Evolutionary conservation across 371 early-diverging fungal genomes (phyloP).

Genomic region (Mucor indicus): DNA sequence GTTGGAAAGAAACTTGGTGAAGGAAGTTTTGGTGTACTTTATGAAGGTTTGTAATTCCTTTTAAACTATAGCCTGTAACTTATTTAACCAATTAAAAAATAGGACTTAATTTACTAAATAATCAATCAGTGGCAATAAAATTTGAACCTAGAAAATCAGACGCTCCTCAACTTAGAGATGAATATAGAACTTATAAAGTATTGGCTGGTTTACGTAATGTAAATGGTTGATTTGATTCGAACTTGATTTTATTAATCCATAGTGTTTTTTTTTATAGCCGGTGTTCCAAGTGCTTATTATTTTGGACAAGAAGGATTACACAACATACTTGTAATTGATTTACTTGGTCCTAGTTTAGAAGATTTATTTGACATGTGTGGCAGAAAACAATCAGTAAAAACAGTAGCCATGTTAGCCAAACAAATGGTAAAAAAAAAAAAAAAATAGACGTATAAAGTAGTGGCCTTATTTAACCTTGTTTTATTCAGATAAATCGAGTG

Average conservation of each 20-base stretch:
- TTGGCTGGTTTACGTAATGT: constrained; percentile 73
- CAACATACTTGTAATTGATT: constrained; percentile 94
- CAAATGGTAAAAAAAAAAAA: constrained; percentile 69
- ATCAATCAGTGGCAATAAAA: constrained; percentile 89
- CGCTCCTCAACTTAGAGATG: constrained; percentile 92
- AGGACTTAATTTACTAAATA: constrained; percentile 76
- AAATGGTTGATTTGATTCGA: background rate
- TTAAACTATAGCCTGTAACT: background rate
- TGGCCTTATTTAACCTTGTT: too few relatives aligned
- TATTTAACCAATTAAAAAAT: background rate
- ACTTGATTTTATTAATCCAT: background rate
- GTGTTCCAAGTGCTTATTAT: constrained; percentile 88
- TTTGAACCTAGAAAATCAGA: constrained; percentile 94
- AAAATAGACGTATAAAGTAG: too few relatives aligned
- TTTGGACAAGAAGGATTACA: constrained; percentile 95
- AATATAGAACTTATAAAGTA: constrained; percentile 89
- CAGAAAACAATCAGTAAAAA: constrained; percentile 88
- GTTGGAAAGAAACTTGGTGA: constrained; percentile 79
- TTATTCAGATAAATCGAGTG: constrained; percentile 72
- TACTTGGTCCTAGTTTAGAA: constrained; percentile 94
- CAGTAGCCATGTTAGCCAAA: constrained; percentile 93
- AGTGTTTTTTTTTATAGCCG: constrained; percentile 45
- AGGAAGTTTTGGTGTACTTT: constrained; percentile 94
- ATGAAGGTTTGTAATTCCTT: constrained; percentile 70
- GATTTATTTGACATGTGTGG: constrained; percentile 94